Base-by-base conservation (phyloP, 2,329 filamentous ascomycete species). In the Blastomyces emzantsi region DNA sequence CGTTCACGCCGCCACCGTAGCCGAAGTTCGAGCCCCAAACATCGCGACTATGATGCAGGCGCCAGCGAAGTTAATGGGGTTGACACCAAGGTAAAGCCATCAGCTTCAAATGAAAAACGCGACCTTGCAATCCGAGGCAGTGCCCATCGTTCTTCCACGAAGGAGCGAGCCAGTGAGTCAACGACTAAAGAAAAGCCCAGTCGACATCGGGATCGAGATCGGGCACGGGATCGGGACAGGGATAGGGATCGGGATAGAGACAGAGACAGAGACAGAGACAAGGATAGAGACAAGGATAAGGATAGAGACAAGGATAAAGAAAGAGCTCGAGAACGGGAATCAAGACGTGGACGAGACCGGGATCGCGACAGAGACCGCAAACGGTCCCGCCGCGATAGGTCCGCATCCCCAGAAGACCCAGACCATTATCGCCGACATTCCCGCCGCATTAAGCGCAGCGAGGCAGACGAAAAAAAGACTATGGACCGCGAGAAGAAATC, bases 1-100 rank as follows among this genome's bases (percentile, higher is more conserved):
- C 81, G 81, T 43, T 79, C 79, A 2, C 80, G 79, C 36, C 82
- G 82, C 33, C 80, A 82, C 58, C 80, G 80, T 28, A 77, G 75
- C 60, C 75, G 74, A 33, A 73, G 71, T 55, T 72, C 71, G 58
- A 75, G 74, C 49, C 70, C 66, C 51, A 75, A 70, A 58, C 68
- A 66, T 63, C 72, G 71, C 55, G 67, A 66, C 9, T 67, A 43
- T 28, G 62, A 63, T n/a, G 51, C 28, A 49, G 59, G 54, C 25
- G 11, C 9, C 4, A n/a, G 33, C 7, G 41, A 45, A 33, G 57
- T 62, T 17, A 36, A 56, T 28, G 61, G 62, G 36, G 59, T 60
- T 63, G 64, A 64, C 8, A 65, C 66, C 28, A 67, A 75, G 71
- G 33, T 68, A 55, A 59, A 76, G 71, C 62, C 64, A 6, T 62